Base-by-base conservation (phyloP, 257 asterid genomes). In the Primulina tabacum region DNA sequence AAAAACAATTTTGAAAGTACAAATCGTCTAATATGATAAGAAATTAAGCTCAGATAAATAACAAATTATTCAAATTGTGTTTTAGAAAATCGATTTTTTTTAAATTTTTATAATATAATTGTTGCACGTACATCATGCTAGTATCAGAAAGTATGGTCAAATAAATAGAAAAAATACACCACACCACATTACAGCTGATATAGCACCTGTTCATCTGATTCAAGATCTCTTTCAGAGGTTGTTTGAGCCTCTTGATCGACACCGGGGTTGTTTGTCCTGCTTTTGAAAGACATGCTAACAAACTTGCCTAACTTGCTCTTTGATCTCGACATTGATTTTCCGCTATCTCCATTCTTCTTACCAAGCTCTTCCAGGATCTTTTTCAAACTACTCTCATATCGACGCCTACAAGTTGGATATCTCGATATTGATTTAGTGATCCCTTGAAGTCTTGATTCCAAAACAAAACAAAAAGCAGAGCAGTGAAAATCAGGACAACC, bases 391-490 rank as follows among this genome's bases (percentile, higher is more conserved):
- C 73, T 62, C 57, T 89, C 99, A 82, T 89, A 90, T 9, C 99
- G 94, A 8, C 99, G 92, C 77, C 89, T 89, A 62, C 76, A 86
- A 7, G 99, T 89, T 26, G 99, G 97, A 76, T 80, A 91, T 74
- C 97, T 86, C n/a, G 94, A 81, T 78, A 94, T 82, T 1, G 96
- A 86, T 78, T 85, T 89, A 2, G 96, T 94, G 75, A 94, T 94
- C 70, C 99, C 97, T 72, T 79, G 87, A 71, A 94, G 88, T 58
- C 99, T 93, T 21, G 50, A 71, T 29, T 47, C 64, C 62, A 32
- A 43, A 68, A 68, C 43, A 21, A 61, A 61, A 56, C n/a, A 34
- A 63, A 11, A 66, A 30, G 56, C 38, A 71, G 69, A 1, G 12
- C 52, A 57, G 60, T 7, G 33, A 10, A 64, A 24, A 43, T 65